Conservation (phyloP, 352 stramenopile genomes). For the Globisporangium viniferum region DNA sequence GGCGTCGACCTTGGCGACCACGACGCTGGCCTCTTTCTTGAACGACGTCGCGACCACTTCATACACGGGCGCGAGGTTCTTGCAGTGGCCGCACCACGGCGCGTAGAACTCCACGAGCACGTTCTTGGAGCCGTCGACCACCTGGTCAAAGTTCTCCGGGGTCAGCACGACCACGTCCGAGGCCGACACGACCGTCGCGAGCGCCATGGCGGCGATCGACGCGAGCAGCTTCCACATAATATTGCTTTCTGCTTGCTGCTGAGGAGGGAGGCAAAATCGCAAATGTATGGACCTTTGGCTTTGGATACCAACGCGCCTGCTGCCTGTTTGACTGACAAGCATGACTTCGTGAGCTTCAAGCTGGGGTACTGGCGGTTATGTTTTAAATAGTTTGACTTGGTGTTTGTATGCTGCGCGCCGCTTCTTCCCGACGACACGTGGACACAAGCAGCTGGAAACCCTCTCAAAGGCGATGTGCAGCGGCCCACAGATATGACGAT, state of each 20-base stretch:
- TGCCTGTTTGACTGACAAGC: neutral
- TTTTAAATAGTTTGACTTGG: conserved; percentile 1
- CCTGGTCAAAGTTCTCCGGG: conserved; percentile 75
- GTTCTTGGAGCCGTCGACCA: conserved; percentile 82
- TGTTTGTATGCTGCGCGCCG: neutral
- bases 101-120: conserved; percentile 87
- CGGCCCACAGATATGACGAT: neutral
- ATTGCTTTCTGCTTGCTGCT: neutral
- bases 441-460: neutral
- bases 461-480: neutral
- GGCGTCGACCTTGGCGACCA: conserved; percentile 89
- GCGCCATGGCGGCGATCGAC: conserved; percentile 35
- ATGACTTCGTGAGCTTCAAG: neutral
- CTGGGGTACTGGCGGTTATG: neutral
- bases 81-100: conserved; percentile 74
- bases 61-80: conserved; percentile 70
- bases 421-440: neutral
- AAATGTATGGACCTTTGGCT: neutral
- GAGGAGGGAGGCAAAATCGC: conserved; percentile 2
- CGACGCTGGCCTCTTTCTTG: conserved; percentile 82
- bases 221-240: conserved; percentile 61
- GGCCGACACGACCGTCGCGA: conserved; percentile 49
- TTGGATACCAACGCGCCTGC: neutral
- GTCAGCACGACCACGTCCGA: conserved; percentile 80
- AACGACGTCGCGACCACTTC: conserved; percentile 88